A percentile compares a stretch with the other conserved stretches of the same genome.
Evolutionary conservation across 2,329 filamentous ascomycete genomes (phyloP).

Genomic region (Coniochaeta sp.): DNA sequence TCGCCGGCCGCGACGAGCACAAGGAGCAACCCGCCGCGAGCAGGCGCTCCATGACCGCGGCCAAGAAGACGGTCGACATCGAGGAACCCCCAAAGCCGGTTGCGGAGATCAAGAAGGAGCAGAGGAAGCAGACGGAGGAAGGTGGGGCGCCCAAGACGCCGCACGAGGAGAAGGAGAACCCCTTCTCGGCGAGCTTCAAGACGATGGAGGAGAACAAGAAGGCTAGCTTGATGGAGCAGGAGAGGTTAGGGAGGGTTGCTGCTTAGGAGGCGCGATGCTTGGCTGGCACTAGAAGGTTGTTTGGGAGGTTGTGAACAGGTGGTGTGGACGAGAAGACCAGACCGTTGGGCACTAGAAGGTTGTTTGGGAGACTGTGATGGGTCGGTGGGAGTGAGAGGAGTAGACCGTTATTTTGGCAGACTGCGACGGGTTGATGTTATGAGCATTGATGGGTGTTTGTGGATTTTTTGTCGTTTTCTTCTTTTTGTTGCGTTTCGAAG

Average conservation of each 20-base stretch:
- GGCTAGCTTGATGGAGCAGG: background rate
- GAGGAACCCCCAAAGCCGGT: background rate
- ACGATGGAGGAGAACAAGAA: constrained; percentile 1
- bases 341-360: too few species aligned
- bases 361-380: too few species aligned
- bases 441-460: background rate
- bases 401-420: too few species aligned
- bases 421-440: background rate
- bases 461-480: background rate
- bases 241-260: background rate
- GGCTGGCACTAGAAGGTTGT: background rate
- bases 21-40: background rate
- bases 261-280: background rate
- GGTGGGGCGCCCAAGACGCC: background rate
- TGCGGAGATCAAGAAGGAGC: constrained; percentile 6
- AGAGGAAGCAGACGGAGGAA: background rate
- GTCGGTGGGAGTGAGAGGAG: too few species aligned
- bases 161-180: constrained; percentile 8
- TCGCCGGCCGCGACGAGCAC: background rate
- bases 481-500: too few species aligned
- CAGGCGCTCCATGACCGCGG: background rate
- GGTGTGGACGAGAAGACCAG: too few species aligned
- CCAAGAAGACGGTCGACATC: background rate
- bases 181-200: constrained; percentile 7
- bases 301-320: background rate